Conservation (phyloP, 306 rosid species). For the Prunus mira region DNA sequence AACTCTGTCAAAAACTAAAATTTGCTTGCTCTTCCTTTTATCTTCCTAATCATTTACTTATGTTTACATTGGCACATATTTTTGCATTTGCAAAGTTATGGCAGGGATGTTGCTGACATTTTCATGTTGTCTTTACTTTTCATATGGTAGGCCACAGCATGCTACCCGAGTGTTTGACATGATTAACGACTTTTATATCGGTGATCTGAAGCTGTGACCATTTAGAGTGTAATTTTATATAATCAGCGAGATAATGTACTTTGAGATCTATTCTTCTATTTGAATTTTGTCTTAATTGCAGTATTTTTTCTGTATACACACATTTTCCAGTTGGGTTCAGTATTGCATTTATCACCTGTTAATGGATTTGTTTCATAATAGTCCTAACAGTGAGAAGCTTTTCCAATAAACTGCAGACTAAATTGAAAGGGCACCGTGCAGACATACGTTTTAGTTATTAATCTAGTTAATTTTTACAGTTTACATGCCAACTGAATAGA, state of each 20-base stretch:
- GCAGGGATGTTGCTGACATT: neutral
- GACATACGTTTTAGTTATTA: neutral
- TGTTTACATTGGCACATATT: neutral
- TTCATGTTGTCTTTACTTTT: neutral
- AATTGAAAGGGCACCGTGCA: neutral
- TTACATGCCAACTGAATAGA: neutral
- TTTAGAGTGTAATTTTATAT: constrained; percentile 2
- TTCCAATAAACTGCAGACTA: neutral
- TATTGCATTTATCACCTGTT: neutral
- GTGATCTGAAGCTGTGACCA: constrained; percentile 52
- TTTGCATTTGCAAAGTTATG: neutral
- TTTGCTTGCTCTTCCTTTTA: neutral
- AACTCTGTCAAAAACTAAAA: neutral
- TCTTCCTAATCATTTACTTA: neutral
- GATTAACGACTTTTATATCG: constrained; percentile 79
- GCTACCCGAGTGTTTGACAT: constrained; percentile 90
- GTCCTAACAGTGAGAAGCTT: neutral
- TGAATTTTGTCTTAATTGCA: neutral
- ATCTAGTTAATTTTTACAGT: neutral
- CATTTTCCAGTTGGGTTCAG: neutral
- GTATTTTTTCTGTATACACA: neutral
- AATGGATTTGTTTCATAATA: neutral
- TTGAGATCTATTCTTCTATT: constrained; percentile 10
- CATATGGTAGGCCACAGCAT: constrained; percentile 77
- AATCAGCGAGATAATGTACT: constrained; percentile 10